Conservation (phyloP, 768 basidiomycete species). For the Hortiboletus flavorubellus region DNA sequence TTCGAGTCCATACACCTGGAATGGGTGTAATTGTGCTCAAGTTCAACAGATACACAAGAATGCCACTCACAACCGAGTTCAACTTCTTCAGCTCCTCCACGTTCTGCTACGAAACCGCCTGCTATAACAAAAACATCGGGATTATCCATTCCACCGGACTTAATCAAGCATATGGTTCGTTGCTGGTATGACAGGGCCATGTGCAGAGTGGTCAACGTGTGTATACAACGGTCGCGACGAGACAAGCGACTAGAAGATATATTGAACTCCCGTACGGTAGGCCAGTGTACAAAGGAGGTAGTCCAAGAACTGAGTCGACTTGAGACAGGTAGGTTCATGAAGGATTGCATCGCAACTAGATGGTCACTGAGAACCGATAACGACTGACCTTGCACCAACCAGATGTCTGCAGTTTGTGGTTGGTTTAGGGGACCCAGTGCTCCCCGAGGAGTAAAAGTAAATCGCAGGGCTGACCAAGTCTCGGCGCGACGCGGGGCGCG, state of each 20-base stretch:
- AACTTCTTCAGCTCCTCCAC: constrained; percentile 19
- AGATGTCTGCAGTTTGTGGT: constrained; percentile 32
- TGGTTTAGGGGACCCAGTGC: constrained; percentile 44
- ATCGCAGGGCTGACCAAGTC: background rate
- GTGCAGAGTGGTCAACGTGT: constrained; percentile 1
- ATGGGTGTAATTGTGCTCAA: background rate
- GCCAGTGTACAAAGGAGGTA: constrained; percentile 40
- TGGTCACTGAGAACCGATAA: background rate
- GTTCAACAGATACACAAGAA: background rate
- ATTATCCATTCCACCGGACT: constrained; percentile 8
- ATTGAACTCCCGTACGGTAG: constrained; percentile 33
- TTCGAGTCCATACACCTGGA: constrained; percentile 2
- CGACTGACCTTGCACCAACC: constrained; percentile 32
- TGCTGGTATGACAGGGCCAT: constrained; percentile 21
- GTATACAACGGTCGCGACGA: constrained; percentile 29
- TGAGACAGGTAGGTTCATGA: background rate
- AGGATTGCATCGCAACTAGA: background rate
- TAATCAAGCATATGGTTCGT: constrained; percentile 19
- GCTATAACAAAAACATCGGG: constrained; percentile 20
- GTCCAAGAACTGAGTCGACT: constrained; percentile 25
- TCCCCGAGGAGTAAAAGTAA: constrained; percentile 29
- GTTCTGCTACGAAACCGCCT: constrained; percentile 8
- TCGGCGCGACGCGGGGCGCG: background rate
- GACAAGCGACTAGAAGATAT: constrained; percentile 26
- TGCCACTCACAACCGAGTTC: constrained; percentile 15